These are phyloP conservation scores for Lactarius akahatsu DNA, from an alignment of 768 basidiomycete species.

Conservation along the genomic window DNA sequence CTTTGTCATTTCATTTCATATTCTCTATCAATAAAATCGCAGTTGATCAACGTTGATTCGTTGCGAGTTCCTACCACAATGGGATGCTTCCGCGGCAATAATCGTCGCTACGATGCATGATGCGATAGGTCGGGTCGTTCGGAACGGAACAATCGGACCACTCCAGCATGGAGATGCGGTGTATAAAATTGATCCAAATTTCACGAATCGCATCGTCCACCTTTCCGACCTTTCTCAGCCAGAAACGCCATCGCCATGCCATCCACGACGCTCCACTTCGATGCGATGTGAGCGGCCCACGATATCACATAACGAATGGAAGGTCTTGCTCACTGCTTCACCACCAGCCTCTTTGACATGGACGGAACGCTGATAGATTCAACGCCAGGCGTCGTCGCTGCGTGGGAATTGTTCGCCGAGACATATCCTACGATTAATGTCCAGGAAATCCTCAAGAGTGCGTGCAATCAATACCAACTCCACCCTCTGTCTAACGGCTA, in stretches of 20 bases:
- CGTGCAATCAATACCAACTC: constrained; percentile 32
- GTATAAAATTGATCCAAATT: neutral
- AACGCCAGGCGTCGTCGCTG: constrained; percentile 76
- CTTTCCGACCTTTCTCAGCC: neutral
- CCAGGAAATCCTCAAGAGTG: constrained; percentile 60
- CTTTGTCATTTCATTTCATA: neutral
- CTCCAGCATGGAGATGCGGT: neutral
- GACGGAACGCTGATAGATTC: constrained; percentile 83
- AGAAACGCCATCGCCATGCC: constrained; percentile 36
- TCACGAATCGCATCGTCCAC: neutral
- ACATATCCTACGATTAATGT: constrained; percentile 68
- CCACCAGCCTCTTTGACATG: constrained; percentile 72
- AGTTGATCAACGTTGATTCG: neutral
- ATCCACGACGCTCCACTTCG: constrained; percentile 39
- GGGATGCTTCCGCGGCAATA: neutral
- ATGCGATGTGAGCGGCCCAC: constrained; percentile 40
- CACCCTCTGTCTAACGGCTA: neutral
- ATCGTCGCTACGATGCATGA: neutral
- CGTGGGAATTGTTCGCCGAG: constrained; percentile 76
- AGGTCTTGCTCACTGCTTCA: neutral
- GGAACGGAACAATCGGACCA: neutral
- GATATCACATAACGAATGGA: neutral
- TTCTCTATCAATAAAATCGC: neutral
- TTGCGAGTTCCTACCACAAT: neutral
- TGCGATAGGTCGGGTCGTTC: neutral